Conservation (phyloP, 768 basidiomycete species). For the Neoboletus magnificus region DNA sequence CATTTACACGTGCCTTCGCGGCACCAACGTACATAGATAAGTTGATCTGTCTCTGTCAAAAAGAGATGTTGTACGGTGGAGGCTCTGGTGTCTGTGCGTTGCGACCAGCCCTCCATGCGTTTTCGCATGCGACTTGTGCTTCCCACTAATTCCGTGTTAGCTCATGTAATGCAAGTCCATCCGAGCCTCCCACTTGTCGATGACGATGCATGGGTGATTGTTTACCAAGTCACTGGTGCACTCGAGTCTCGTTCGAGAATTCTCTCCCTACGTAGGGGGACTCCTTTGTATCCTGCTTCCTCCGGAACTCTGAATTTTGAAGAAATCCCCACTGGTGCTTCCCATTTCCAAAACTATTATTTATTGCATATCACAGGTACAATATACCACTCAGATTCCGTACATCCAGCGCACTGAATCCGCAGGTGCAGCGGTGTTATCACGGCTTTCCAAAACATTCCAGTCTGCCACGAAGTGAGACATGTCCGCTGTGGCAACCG, state of each 20-base stretch:
- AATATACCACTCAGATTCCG: neutral
- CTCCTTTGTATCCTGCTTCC: neutral
- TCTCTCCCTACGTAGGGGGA: neutral
- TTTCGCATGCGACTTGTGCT: too few species aligned
- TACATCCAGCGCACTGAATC: neutral
- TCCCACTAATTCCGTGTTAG: neutral
- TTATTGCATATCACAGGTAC: neutral
- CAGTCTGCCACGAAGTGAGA: neutral
- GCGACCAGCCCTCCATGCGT: too few species aligned
- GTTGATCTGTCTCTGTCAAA: conserved; percentile 2
- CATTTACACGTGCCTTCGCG: conserved; percentile 17
- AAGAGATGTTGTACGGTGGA: neutral
- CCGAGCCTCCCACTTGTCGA: neutral
- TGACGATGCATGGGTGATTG: neutral
- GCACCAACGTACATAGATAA: conserved; percentile 4
- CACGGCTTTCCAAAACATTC: neutral
- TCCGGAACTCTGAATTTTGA: neutral
- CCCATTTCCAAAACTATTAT: neutral
- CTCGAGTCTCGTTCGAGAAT: neutral
- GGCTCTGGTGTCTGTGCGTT: neutral
- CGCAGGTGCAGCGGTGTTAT: conserved; percentile 10
- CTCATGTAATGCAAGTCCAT: neutral
- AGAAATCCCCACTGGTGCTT: neutral
- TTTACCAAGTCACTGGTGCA: neutral
- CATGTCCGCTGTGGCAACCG: neutral